phyloP scores from a whole-genome alignment of 306 rosid genomes.

The Glycine soja region DNA sequence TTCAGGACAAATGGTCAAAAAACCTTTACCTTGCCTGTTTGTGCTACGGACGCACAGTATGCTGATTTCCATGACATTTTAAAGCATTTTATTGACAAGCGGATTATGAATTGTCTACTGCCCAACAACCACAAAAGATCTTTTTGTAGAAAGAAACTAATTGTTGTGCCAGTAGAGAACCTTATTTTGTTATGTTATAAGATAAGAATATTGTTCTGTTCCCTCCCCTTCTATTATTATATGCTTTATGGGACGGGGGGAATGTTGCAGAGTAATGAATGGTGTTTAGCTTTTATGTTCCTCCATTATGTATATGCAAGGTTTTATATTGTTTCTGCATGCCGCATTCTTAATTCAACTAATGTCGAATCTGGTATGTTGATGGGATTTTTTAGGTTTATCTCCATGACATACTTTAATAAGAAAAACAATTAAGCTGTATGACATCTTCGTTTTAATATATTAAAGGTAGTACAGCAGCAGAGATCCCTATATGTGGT shows the following conservation, averaged over 20 bases:
- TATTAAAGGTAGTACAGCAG: too few relatives aligned
- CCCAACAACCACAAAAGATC: constrained; percentile 18
- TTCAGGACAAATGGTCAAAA: constrained; percentile 96
- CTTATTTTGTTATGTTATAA: constrained; percentile 33
- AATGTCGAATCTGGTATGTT: constrained; percentile 5
- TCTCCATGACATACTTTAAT: background rate
- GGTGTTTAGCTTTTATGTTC: constrained; percentile 5
- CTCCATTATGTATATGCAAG: constrained; percentile 21
- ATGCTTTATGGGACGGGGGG: constrained; percentile 34
- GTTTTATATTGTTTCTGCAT: background rate
- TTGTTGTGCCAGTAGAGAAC: constrained; percentile 36
- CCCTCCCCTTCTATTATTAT: constrained; percentile 34
- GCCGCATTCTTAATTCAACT: background rate
- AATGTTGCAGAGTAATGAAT: constrained; percentile 44
- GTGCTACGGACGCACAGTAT: constrained; percentile 91
- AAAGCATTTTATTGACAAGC: constrained; percentile 40
- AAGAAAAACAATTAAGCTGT: background rate
- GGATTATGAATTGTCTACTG: constrained; percentile 32
- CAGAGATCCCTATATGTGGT: too few relatives aligned
- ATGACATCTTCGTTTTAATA: background rate
- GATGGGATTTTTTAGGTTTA: background rate
- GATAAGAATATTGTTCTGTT: constrained; percentile 34
- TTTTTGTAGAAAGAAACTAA: constrained; percentile 21
- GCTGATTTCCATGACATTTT: constrained; percentile 52
- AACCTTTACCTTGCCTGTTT: constrained; percentile 84